Conservation (phyloP, 2,329 filamentous ascomycete genomes). For the Venturia effusa region DNA sequence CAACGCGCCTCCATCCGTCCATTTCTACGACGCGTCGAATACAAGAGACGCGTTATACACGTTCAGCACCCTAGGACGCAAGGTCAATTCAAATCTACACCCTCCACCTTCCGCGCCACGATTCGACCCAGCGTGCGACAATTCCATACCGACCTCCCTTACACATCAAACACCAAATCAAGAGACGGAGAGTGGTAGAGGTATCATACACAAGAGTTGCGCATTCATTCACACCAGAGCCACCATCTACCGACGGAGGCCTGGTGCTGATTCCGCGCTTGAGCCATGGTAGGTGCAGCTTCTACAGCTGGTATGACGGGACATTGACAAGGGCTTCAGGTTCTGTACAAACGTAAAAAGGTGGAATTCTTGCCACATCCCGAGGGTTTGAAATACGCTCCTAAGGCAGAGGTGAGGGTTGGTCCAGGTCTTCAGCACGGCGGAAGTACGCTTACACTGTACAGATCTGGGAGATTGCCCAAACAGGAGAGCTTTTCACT, state of each 20-base stretch:
- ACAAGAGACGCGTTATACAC: slow-evolving; percentile 2
- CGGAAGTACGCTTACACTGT: background rate
- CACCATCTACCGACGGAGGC: background rate
- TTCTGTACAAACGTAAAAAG: slow-evolving; percentile 91
- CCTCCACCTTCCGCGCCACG: background rate
- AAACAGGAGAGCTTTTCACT: slow-evolving; percentile 82
- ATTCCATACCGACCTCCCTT: background rate
- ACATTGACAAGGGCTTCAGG: slow-evolving; percentile 41
- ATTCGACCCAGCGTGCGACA: background rate
- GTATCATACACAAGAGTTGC: background rate
- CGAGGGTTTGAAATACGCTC: slow-evolving; percentile 58
- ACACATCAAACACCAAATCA: background rate
- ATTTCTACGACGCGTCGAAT: background rate
- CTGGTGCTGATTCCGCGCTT: background rate
- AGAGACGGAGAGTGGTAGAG: background rate
- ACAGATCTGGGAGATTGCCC: slow-evolving; percentile 83
- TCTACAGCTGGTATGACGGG: background rate
- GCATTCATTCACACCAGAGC: background rate
- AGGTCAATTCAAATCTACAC: background rate
- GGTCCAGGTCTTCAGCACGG: background rate
- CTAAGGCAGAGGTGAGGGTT: slow-evolving; percentile 59
- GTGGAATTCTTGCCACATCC: slow-evolving; percentile 69
- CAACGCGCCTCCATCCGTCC: background rate
- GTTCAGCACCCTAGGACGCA: no score
- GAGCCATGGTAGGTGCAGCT: slow-evolving; percentile 8